Base-by-base conservation (phyloP, 805 yeast genomes). In the Wickerhamomyces bovis region DNA sequence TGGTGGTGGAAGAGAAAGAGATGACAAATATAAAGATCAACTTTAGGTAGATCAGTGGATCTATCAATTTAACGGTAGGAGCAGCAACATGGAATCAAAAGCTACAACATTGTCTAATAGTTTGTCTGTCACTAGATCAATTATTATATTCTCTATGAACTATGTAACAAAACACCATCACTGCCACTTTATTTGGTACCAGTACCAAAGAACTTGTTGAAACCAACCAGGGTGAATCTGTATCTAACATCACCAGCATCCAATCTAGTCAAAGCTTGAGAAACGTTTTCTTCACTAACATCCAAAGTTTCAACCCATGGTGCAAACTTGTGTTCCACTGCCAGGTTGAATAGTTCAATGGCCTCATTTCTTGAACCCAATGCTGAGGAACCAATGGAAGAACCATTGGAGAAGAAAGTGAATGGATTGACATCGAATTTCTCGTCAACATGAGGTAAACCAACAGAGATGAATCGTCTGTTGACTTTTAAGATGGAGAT, bases 311-410 rank as follows among this genome's bases (percentile, higher is more conserved):
- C 88, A 44, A 77, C 72, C 83, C 85, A 81, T 20, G 87, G 80
- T 47, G 68, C 71, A 58, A 84, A 70, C 38, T 71, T 65, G 55
- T 81, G 71, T 54, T 80, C 72, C 19, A 76, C 78, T 19, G 89
- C 85, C 51, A 85, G 61, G 40, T 79, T 69, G 55, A 86, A 71
- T 80, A 86, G 76, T 53, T 81, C 84, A 41, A 71, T 61, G 55
- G 84, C 83, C 67, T 85, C 90, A 43, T 63, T 64, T 62, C 80
- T 79, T 41, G 83, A 74, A 40, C 81, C 94, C 63, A 76, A 68
- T 48, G 71, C 70, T 12, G 89, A 80, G 10, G 83, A 71, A 44
- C 82, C 84, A 50, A 79, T 67, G 39, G 73, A 67, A 43, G 75
- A 64, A 45, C 80, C 84, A 50, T 66, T 57, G 19, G 63, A 53